phyloP scores from a whole-genome alignment of 495 filamentous ascomycete species.

The Hyaloscypha variabilis region DNA sequence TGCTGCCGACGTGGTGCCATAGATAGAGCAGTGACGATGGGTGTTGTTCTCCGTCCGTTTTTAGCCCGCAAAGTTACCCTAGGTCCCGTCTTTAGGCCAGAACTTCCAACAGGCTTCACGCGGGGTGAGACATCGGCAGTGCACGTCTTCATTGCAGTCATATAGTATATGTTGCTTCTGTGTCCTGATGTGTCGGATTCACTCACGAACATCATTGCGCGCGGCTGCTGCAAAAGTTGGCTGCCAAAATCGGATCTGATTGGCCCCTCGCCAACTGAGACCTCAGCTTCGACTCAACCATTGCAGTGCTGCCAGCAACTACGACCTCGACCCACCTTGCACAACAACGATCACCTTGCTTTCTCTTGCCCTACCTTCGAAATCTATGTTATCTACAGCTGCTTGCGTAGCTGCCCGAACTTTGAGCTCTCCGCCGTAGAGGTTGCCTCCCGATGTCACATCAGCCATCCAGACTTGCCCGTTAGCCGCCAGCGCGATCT shows the following conservation, averaged over 20 bases:
- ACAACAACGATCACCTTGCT: constrained; percentile 13
- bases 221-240: neutral
- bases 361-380: neutral
- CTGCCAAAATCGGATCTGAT: neutral
- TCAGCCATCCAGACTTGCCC: constrained; percentile 12
- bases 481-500: constrained; percentile 27
- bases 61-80: too few relatives aligned
- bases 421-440: constrained; percentile 7
- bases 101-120: neutral
- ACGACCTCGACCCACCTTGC: neutral
- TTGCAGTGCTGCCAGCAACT: neutral
- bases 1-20: neutral
- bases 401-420: constrained; percentile 2
- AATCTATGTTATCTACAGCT: constrained; percentile 1
- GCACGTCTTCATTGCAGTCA: too few relatives aligned
- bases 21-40: neutral
- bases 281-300: neutral
- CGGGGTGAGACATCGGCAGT: too few relatives aligned
- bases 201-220: neutral
- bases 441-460: constrained; percentile 1
- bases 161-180: too few relatives aligned
- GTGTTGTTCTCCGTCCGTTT: neutral
- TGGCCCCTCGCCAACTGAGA: neutral
- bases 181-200: neutral
- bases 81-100: neutral